Evolutionary conservation across 768 basidiomycete genomes (phyloP), one percentile per base, ranked within the genome.

Genomic region (Cystofilobasidium ferigula): DNA sequence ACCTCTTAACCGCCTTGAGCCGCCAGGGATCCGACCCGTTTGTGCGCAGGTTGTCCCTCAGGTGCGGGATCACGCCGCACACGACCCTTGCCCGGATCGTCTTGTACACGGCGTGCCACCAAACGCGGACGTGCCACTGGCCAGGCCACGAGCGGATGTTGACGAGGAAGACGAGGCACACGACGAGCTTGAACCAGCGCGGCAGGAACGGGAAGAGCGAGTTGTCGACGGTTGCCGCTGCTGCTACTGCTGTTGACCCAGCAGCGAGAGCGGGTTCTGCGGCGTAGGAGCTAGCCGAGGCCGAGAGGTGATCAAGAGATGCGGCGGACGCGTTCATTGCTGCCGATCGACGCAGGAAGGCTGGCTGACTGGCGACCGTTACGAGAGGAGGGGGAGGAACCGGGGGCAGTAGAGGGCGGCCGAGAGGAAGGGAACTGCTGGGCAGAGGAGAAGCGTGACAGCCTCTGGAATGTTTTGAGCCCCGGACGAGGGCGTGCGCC

Each of bases 131-230:
- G 45, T 47, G 45, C 45, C 45, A 47, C 22, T n/a, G 22, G 58
- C 34, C 38, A 24, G 26, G 47, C 18, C 13, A 34, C 38, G 47
- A 62, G 30, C 61, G n/a, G n/a, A 35, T 35, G 61, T 62, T 62
- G 10, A 62, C 35, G n/a, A 62, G 13, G 26, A 51, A 38, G n/a
- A 62, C 20, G 24, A 51, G 22, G 32, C 24, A 7, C 5, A 62
- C 34, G 34, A 45, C 61, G 13, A 51, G 47, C 61, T 62, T 62
- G 61, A 62, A 24, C 61, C 61, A 62, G 10, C 48, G 34, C 16
- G 61, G 61, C 2, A 62, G 34, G 47, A 62, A 62, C 3, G 61
- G 61, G 2, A 62, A 20, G 24, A 63, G 53, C 53, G 4, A 7
- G n/a, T n/a, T 47, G 45, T n/a, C 45, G 45, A 8, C 4, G 45